Evolutionary conservation across 768 basidiomycete genomes (phyloP), one percentile per base, ranked within the genome.

Genomic region (Kwoniella sp.): DNA sequence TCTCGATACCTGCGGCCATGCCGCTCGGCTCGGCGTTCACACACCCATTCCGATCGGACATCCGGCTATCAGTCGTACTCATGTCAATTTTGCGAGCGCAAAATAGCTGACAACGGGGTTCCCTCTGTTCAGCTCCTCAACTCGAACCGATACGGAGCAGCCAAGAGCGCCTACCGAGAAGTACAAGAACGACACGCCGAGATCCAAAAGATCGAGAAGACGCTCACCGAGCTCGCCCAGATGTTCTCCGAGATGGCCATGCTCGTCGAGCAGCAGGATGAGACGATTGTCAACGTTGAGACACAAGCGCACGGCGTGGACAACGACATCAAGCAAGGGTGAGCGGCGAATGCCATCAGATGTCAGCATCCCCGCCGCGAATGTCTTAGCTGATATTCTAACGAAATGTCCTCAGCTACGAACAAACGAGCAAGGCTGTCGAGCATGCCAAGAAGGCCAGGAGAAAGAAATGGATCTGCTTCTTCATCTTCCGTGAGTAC

Each of bases 381-480:
- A 30, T 23, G 15, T n/a, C 20, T 50, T 15, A n/a, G n/a, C n/a
- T n/a, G n/a, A n/a, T n/a, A n/a, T n/a, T n/a, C n/a, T n/a, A n/a
- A n/a, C n/a, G n/a, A n/a, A n/a, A n/a, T n/a, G n/a, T n/a, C n/a
- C 28, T 50, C 61, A 96, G 93, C 66, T 82, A 92, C 57, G 83
- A 85, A 67, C 90, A 96, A 79, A 91, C 92, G 0, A 87, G 90
- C 53, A 90, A 90, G 75, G 95, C 94, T 7, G 90, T 97, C 58
- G 84, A 82, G 38, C 92, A 90, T 38, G 95, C 95, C 23, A 86
- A 90, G 30, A 86, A 89, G 31, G 95, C 95, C 23, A 88, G 95
- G 66, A 92, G 89, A 82, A 97, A 95, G 86, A 88, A 93, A 74
- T 96, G 93, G 93, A 94, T 95, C 79, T 97, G 94, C 83, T 95